These are phyloP conservation scores for Aspergillus sp. DNA, from an alignment of 2,329 filamentous ascomycete species.

Conservation along the genomic window DNA sequence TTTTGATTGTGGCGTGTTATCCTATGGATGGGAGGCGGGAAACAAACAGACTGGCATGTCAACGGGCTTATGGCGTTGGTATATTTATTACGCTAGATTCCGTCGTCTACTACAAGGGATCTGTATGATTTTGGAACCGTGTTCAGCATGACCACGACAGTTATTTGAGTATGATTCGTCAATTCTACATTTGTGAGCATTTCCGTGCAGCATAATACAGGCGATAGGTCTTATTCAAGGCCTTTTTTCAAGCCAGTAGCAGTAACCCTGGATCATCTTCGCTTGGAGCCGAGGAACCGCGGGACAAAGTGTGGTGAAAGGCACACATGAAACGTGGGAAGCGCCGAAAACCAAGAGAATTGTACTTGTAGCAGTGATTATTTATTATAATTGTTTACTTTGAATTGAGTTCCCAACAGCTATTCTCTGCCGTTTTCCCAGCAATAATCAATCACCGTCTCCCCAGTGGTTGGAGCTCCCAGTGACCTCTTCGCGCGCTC, in stretches of 20 bases:
- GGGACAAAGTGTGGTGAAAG: not conserved
- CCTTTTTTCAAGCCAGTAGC: no score
- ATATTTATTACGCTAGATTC: not conserved
- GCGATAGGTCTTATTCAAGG: no score
- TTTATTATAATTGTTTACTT: no score
- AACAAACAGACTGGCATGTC: not conserved
- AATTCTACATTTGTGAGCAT: not conserved
- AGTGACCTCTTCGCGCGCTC: no score
- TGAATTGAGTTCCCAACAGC: no score
- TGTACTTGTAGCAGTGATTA: not conserved
- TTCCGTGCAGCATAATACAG: no score
- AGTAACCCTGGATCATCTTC: slow-evolving; percentile 4
- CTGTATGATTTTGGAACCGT: not conserved
- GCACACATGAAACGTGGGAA: slow-evolving; percentile 20
- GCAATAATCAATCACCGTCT: no score
- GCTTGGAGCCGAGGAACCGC: slow-evolving; percentile 3
- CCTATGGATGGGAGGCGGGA: not conserved
- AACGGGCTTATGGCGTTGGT: not conserved
- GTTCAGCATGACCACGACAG: not conserved
- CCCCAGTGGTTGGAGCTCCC: no score
- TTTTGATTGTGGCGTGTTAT: slow-evolving; percentile 1
- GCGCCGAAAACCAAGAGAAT: not conserved
- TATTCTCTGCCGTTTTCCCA: no score
- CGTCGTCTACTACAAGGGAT: not conserved
- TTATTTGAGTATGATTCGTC: not conserved